Conservation (phyloP, 2,329 filamentous ascomycete genomes). For the Aspergillus calidoustus region DNA sequence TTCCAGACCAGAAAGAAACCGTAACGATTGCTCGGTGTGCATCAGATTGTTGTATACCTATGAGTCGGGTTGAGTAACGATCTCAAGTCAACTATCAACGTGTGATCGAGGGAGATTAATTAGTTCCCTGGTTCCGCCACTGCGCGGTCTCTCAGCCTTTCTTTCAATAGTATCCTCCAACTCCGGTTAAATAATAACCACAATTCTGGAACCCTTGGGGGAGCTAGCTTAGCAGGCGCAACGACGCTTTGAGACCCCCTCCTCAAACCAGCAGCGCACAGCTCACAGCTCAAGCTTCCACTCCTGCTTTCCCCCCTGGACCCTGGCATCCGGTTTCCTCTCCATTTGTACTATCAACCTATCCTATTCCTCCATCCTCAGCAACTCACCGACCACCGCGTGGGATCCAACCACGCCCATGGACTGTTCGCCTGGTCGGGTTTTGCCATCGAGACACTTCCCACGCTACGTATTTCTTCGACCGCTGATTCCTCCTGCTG, state of each 20-base stretch:
- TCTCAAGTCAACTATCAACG: background rate
- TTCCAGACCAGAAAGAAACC: background rate
- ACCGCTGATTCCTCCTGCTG: conserved; percentile 13
- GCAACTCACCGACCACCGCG: conserved; percentile 23
- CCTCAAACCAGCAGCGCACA: conserved; percentile 10
- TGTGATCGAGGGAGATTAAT: background rate
- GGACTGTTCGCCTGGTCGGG: conserved; percentile 26
- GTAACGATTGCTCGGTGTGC: background rate
- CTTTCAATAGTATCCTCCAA: background rate
- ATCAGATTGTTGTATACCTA: background rate
- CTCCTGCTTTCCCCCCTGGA: conserved; percentile 3
- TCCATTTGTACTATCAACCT: background rate
- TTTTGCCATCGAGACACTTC: conserved; percentile 24
- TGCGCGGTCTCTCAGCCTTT: conserved; percentile 5
- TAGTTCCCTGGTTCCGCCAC: background rate
- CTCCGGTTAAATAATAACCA: background rate
- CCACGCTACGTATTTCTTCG: conserved; percentile 20
- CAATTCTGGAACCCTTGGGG: background rate
- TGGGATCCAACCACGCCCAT: conserved; percentile 26
- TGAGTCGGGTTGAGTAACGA: background rate
- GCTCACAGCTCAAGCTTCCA: background rate
- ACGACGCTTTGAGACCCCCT: background rate
- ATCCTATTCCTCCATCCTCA: conserved; percentile 15
- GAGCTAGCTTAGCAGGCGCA: conserved; percentile 5
- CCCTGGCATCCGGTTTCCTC: background rate